phyloP scores from a whole-genome alignment of 2,329 filamentous ascomycete species.

The Penicillium paneum region DNA sequence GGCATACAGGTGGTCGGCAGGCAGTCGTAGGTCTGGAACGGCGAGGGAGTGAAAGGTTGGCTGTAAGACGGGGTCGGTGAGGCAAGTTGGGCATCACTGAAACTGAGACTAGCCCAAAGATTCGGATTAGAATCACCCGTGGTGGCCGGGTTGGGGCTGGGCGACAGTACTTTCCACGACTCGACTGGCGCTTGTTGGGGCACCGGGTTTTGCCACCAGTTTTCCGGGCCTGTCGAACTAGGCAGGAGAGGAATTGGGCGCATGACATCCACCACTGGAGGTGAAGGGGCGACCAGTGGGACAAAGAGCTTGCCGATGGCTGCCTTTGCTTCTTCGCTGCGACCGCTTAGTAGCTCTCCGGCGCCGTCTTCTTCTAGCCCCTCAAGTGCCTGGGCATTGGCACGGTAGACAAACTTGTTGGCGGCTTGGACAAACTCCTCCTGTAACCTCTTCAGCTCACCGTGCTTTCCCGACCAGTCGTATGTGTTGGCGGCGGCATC shows the following conservation, averaged over 20 bases:
- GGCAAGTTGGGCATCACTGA: conserved; percentile 69
- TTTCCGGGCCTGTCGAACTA: conserved; percentile 69
- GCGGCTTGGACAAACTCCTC: conserved; percentile 94
- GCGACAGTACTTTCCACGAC: conserved; percentile 85
- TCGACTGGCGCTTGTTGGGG: conserved; percentile 71
- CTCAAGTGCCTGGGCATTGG: conserved; percentile 82
- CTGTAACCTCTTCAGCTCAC: conserved; percentile 94
- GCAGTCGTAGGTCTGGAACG: conserved; percentile 69
- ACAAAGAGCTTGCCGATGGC: conserved; percentile 80
- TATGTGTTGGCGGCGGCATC: conserved; percentile 86
- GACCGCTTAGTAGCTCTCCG: conserved; percentile 85
- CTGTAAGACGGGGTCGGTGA: conserved; percentile 79
- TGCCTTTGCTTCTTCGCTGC: conserved; percentile 89
- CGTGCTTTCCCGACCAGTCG: conserved; percentile 94
- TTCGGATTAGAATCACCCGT: conserved; percentile 69
- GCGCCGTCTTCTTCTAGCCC: conserved; percentile 95
- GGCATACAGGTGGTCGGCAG: conserved; percentile 66
- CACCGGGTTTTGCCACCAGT: conserved; percentile 77
- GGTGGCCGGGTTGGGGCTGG: conserved; percentile 71
- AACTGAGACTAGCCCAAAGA: conserved; percentile 75
- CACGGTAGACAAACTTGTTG: conserved; percentile 96
- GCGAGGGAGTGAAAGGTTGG: conserved; percentile 70
- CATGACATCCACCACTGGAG: conserved; percentile 83
- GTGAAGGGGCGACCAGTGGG: conserved; percentile 79
- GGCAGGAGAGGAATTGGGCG: conserved; percentile 81